phyloP scores from a whole-genome alignment of 345 rosid genomes.

The Acer yangbiense region DNA sequence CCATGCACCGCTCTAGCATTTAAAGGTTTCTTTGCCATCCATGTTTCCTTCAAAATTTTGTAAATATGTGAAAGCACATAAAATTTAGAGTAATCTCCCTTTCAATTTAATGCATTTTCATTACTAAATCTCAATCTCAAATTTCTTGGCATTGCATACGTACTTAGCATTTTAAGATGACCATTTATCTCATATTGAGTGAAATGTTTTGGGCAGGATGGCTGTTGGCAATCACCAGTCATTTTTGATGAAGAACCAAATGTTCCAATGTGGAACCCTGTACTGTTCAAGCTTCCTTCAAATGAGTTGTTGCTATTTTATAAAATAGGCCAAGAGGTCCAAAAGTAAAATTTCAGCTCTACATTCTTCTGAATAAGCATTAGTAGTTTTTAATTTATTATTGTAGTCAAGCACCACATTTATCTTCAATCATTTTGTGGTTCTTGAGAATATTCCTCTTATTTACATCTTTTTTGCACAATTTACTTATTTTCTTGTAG shows the following conservation, averaged over 20 bases:
- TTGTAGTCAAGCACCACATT: background rate
- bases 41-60: background rate
- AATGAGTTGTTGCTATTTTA: constrained; percentile 79
- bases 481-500: background rate
- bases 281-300: constrained; percentile 75
- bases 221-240: constrained; percentile 60
- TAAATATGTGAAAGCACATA: background rate
- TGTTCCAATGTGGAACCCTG: constrained; percentile 94
- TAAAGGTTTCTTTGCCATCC: background rate
- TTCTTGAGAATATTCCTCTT: background rate
- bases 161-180: constrained; percentile 11
- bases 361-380: background rate
- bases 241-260: constrained; percentile 64
- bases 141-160: background rate
- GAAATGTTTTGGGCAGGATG: constrained; percentile 49
- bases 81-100: background rate
- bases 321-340: constrained; percentile 84
- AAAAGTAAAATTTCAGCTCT: constrained; percentile 51
- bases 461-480: background rate
- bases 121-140: background rate
- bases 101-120: background rate
- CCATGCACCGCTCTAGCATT: background rate
- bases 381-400: background rate
- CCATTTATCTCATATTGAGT: constrained; percentile 9
- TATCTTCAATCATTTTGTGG: background rate